These are phyloP conservation scores for Geotrichum citri-aurantii DNA, from an alignment of 1,139 yeast genomes.

Conservation along the genomic window DNA sequence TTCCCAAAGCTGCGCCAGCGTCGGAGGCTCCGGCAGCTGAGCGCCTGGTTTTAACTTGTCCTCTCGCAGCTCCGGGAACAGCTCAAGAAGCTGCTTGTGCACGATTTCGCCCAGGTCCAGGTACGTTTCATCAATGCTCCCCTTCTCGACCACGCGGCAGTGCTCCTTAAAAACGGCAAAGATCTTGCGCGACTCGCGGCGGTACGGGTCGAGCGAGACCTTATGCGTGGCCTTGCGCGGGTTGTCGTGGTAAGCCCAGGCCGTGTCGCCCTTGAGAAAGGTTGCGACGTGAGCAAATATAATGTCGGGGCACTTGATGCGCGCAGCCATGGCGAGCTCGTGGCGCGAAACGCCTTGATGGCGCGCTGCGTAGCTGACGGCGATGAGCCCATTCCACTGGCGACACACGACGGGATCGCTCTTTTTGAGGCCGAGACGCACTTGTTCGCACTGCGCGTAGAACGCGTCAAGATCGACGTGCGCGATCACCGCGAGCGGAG, in stretches of 20 bases:
- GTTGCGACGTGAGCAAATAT: slow-evolving; percentile 91
- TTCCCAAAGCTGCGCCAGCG: slow-evolving; percentile 35
- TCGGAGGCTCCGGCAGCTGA: slow-evolving; percentile 41
- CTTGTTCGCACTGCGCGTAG: slow-evolving; percentile 89
- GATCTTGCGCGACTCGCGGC: slow-evolving; percentile 80
- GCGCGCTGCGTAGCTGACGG: slow-evolving; percentile 76
- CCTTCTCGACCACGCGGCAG: slow-evolving; percentile 61
- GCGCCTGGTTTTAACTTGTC: slow-evolving; percentile 26
- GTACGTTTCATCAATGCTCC: slow-evolving; percentile 92
- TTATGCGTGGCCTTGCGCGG: slow-evolving; percentile 49
- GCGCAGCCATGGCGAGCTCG: slow-evolving; percentile 65
- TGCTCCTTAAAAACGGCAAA: slow-evolving; percentile 50
- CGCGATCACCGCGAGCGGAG: slow-evolving; percentile 76
- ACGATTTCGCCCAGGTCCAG: slow-evolving; percentile 67
- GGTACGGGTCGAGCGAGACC: slow-evolving; percentile 84
- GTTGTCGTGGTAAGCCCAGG: slow-evolving; percentile 65
- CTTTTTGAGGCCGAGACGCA: slow-evolving; percentile 56
- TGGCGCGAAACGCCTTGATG: slow-evolving; percentile 74
- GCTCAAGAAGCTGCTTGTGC: slow-evolving; percentile 33
- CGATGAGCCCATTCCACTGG: slow-evolving; percentile 87
- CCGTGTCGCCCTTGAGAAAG: slow-evolving; percentile 75
- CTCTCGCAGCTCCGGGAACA: slow-evolving; percentile 37
- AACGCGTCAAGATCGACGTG: slow-evolving; percentile 92
- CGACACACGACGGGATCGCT: slow-evolving; percentile 89
- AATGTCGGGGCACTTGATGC: slow-evolving; percentile 65